Base-by-base conservation (phyloP, 1,139 yeast genomes). In the Yamadazyma pseudoaaseri region DNA sequence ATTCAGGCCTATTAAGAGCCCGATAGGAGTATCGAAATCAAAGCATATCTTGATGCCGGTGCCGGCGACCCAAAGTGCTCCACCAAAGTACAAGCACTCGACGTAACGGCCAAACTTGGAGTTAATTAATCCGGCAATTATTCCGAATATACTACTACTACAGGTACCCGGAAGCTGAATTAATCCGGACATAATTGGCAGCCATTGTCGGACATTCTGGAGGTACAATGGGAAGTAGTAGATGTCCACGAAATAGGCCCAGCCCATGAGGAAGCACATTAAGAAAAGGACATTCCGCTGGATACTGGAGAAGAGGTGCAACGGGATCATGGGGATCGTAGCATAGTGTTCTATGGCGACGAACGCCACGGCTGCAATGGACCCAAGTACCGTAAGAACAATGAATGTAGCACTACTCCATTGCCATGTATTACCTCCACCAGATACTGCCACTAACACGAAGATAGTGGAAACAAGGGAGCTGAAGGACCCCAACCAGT, bases 341-440 rank as follows among this genome's bases (percentile, higher is more conserved):
- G 69, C 60, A 16, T 16, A 27, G 10, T 32, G 6, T 42, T 76
- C 80, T 5, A 65, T 54, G 8, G 66, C 15, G 2, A 74, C 28
- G 38, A 76, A 76, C 0, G 42, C 44, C 3, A 60, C 29, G 11
- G 70, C 47, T 20, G 65, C 60, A 0, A 56, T 29, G 0, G 70
- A 72, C 4, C 81, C 80, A 18, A 76, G 49, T 1, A 58, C 45
- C 29, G 74, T 61, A 56, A 77, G 56, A 6, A 58, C 45, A 5
- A 77, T 74, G 6, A 73, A 70, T 13, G 65, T 43, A 0, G 76
- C 44, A 31, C 77, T 67, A 39, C 65, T 49, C 82, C 82, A 77
- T 0, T 58, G 45, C 51, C 62, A 76, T 2, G 71, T 60, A 6
- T 70, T 58, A 1, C 81, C 80, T 31, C 81, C 81, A 4, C 80